Evolutionary conservation across 169 alveolate genomes (phyloP).

Genomic region (Perkinsus chesapeaki): DNA sequence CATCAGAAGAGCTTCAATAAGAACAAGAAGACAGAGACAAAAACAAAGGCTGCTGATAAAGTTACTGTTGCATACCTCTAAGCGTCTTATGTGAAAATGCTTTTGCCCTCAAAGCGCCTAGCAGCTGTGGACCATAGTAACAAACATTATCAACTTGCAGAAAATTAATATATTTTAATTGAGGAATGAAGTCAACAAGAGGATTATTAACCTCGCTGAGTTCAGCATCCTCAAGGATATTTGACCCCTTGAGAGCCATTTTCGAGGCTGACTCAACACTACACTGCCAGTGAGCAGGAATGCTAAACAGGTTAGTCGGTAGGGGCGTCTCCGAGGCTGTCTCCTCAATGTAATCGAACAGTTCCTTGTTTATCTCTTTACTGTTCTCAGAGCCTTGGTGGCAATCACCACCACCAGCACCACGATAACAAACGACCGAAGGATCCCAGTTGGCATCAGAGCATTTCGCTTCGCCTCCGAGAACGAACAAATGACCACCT

Average conservation of each 20-base stretch:
- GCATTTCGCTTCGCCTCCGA: not conserved
- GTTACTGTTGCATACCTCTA: too few relatives aligned
- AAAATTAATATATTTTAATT: not conserved
- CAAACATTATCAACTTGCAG: not conserved
- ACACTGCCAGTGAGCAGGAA: not conserved
- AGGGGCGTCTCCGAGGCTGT: not conserved
- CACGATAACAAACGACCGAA: not conserved
- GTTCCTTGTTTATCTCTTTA: not conserved
- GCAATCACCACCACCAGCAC: not conserved
- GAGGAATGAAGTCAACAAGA: not conserved
- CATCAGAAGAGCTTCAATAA: too few relatives aligned
- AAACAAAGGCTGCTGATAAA: too few relatives aligned
- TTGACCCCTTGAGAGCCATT: not conserved
- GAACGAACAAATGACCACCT: not conserved
- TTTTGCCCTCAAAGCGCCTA: not conserved
- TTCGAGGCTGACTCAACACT: not conserved
- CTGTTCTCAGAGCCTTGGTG: not conserved
- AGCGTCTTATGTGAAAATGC: too few relatives aligned
- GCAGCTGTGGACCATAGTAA: not conserved
- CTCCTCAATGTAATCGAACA: not conserved
- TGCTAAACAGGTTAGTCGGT: not conserved
- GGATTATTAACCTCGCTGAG: not conserved
- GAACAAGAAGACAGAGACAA: too few relatives aligned
- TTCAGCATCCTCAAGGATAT: not conserved
- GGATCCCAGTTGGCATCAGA: not conserved